Conservation (phyloP, 345 rosid species). For the Populus pruinosa region DNA sequence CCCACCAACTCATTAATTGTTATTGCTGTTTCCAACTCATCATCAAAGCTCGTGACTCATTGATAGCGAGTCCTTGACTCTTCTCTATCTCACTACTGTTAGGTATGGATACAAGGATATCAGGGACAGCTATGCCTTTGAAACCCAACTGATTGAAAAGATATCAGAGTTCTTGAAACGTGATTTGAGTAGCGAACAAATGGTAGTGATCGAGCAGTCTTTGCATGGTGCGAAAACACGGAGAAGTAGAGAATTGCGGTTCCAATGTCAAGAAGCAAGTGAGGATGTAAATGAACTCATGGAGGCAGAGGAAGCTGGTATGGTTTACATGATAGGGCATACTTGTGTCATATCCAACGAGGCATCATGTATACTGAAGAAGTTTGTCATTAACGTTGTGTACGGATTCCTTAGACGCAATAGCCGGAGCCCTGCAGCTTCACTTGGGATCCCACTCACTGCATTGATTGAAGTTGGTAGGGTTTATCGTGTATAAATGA, state of each 20-base stretch:
- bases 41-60: not conserved
- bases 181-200: not conserved
- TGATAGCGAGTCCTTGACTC: not conserved
- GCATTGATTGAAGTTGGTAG: slow-evolving; percentile 38
- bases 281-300: slow-evolving; percentile 27
- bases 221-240: not conserved
- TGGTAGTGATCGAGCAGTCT: not conserved
- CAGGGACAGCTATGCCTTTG: slow-evolving; percentile 26
- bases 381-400: slow-evolving; percentile 27
- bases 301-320: slow-evolving; percentile 41
- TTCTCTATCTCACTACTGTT: not conserved
- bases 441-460: slow-evolving; percentile 30
- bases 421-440: slow-evolving; percentile 26
- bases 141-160: slow-evolving; percentile 23
- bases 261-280: not conserved
- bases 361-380: slow-evolving; percentile 30
- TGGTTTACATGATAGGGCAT: slow-evolving; percentile 35
- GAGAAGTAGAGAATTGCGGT: slow-evolving; percentile 7
- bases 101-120: slow-evolving; percentile 34
- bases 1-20: too few species aligned
- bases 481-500: slow-evolving; percentile 30
- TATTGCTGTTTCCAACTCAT: not conserved
- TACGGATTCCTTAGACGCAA: slow-evolving; percentile 39
- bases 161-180: slow-evolving; percentile 18
- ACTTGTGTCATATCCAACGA: slow-evolving; percentile 23